phyloP scores from a whole-genome alignment of 148 eudicot genomes.

The Camellia sinensis region DNA sequence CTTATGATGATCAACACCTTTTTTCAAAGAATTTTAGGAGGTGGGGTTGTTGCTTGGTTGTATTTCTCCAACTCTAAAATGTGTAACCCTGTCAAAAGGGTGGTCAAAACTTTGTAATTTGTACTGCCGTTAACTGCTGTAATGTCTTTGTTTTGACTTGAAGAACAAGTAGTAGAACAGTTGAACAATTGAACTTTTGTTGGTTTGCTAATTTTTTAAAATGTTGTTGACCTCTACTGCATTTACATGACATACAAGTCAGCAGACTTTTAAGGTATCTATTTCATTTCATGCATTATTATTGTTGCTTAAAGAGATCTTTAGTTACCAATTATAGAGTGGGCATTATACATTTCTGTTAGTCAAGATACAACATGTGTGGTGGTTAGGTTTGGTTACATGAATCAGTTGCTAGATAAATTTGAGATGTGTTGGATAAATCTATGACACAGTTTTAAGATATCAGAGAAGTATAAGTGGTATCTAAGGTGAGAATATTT shows the following conservation, averaged over 20 bases:
- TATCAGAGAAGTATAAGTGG: neutral
- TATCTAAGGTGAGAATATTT: too few relatives aligned
- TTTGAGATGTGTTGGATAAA: neutral
- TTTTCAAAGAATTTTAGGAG: neutral
- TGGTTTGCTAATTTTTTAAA: neutral
- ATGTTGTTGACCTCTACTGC: neutral
- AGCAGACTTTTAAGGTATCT: neutral
- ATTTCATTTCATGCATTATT: neutral
- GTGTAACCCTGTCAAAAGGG: neutral
- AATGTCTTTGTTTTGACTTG: neutral
- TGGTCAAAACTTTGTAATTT: neutral
- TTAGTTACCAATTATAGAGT: neutral
- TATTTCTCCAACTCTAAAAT: neutral
- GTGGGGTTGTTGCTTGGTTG: neutral
- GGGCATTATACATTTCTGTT: neutral
- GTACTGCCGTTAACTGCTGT: neutral
- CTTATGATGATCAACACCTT: constrained; percentile 4
- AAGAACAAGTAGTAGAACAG: neutral
- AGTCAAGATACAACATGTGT: too few relatives aligned
- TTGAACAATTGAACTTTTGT: neutral
- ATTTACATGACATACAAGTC: neutral
- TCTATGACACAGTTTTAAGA: neutral
- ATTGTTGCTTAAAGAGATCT: neutral
- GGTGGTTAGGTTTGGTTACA: too few relatives aligned
- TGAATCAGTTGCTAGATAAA: neutral